These are phyloP conservation scores for Entoloma clypeatum DNA, from an alignment of 1,284 basidiomycete species.

Conservation along the genomic window DNA sequence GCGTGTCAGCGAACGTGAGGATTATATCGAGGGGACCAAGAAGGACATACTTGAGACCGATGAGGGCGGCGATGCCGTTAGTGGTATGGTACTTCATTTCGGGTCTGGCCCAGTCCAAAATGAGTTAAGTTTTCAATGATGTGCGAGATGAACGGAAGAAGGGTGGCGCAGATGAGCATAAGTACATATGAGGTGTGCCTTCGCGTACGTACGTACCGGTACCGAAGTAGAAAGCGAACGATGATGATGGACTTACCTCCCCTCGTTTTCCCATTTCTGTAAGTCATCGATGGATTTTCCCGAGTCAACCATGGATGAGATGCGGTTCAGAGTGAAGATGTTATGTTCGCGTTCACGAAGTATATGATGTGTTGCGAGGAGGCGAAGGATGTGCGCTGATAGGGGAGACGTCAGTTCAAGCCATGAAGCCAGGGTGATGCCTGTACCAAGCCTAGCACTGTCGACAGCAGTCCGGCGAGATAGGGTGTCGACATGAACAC, in stretches of 20 bases:
- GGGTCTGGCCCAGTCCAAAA: no score
- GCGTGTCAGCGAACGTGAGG: constrained; percentile 1
- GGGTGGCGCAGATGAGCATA: background rate
- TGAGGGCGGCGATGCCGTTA: constrained; percentile 61
- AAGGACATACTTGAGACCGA: constrained; percentile 54
- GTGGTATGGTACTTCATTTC: constrained; percentile 58
- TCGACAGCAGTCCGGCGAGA: constrained; percentile 45
- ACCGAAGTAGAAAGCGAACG: background rate
- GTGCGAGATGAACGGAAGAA: no score
- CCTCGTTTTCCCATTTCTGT: constrained; percentile 27
- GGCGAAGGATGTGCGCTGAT: constrained; percentile 61
- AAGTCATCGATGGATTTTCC: constrained; percentile 47
- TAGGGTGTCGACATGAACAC: constrained; percentile 56
- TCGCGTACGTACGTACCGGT: constrained; percentile 1
- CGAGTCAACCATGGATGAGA: constrained; percentile 63
- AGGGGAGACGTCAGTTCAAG: constrained; percentile 5
- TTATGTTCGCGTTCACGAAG: constrained; percentile 60
- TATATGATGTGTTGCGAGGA: constrained; percentile 71
- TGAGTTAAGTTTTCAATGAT: no score
- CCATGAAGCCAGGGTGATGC: constrained; percentile 3
- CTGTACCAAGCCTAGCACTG: constrained; percentile 46
- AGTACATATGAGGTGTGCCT: background rate
- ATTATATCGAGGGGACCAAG: constrained; percentile 1
- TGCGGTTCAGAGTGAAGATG: constrained; percentile 63
- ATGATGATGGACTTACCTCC: constrained; percentile 24